These are phyloP conservation scores for Parietaria judaica DNA, from an alignment of 306 rosid genomes.

Conservation along the genomic window DNA sequence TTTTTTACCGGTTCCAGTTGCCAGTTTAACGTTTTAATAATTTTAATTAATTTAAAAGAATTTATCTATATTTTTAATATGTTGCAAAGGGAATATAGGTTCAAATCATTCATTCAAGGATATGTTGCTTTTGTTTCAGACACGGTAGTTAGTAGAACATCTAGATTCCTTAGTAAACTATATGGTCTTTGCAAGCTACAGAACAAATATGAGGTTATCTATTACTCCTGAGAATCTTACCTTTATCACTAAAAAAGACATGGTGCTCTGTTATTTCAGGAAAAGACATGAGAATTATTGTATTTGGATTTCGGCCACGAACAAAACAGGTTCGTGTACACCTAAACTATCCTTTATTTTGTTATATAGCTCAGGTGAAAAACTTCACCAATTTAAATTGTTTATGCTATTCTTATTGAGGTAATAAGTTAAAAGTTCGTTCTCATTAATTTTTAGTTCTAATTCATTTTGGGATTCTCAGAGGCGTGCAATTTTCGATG, in stretches of 20 bases:
- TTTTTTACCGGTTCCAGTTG: too few species aligned
- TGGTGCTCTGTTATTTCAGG: slow-evolving; percentile 47
- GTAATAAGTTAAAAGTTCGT: too few species aligned
- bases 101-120: too few species aligned
- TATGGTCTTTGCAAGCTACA: background rate
- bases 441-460: slow-evolving; percentile 7
- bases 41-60: too few species aligned
- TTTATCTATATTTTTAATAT: too few species aligned
- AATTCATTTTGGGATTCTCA: slow-evolving; percentile 31
- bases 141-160: background rate
- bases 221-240: background rate
- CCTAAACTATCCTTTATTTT: slow-evolving; percentile 5
- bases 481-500: slow-evolving; percentile 68
- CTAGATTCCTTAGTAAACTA: background rate
- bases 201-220: background rate
- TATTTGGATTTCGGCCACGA: slow-evolving; percentile 83
- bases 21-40: too few species aligned
- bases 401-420: too few species aligned
- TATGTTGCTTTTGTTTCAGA: too few species aligned
- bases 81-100: too few species aligned
- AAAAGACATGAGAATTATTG: slow-evolving; percentile 89
- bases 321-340: slow-evolving; percentile 73
- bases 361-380: too few species aligned
- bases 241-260: background rate
- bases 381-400: too few species aligned